Conservation (phyloP, 768 basidiomycete genomes). For the Scleroderma bovista region DNA sequence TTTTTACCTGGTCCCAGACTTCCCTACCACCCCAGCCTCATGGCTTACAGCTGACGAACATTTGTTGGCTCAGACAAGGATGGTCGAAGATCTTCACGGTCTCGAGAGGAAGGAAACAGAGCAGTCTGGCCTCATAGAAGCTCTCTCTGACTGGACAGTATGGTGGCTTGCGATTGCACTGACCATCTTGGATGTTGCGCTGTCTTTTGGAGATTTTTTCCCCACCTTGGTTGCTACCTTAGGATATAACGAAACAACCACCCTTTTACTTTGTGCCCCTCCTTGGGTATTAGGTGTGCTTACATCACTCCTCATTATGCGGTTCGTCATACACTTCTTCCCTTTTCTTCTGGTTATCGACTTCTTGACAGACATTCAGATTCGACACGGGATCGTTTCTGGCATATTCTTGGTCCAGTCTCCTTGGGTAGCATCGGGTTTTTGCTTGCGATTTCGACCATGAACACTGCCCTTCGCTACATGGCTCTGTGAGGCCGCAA, state of each 20-base stretch:
- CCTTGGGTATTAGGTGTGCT: slow-evolving; percentile 62
- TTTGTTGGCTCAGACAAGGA: slow-evolving; percentile 35
- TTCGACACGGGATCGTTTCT: slow-evolving; percentile 61
- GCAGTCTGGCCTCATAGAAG: not conserved
- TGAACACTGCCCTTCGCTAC: slow-evolving; percentile 60
- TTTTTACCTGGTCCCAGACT: slow-evolving; percentile 46
- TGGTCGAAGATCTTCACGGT: slow-evolving; percentile 35
- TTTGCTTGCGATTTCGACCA: slow-evolving; percentile 57
- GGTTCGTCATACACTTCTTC: slow-evolving; percentile 28
- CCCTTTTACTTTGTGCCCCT: slow-evolving; percentile 71
- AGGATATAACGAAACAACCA: slow-evolving; percentile 56
- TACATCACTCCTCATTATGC: slow-evolving; percentile 46
- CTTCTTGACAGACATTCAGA: slow-evolving; percentile 56
- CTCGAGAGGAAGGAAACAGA: slow-evolving; percentile 23
- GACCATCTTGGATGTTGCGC: slow-evolving; percentile 34
- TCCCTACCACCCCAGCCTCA: slow-evolving; percentile 35
- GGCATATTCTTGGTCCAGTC: slow-evolving; percentile 55
- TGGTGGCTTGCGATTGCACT: slow-evolving; percentile 67
- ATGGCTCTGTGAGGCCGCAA: slow-evolving; percentile 46
- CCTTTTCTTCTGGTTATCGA: too few relatives aligned
- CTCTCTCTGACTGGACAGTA: slow-evolving; percentile 70
- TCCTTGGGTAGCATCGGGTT: slow-evolving; percentile 62
- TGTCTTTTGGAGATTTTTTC: slow-evolving; percentile 81
- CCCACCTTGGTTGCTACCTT: slow-evolving; percentile 72
- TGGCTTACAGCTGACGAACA: slow-evolving; percentile 29